These are phyloP conservation scores for Trichoderma atrobrunneum DNA, from an alignment of 2,329 filamentous ascomycete genomes.

Conservation along the genomic window DNA sequence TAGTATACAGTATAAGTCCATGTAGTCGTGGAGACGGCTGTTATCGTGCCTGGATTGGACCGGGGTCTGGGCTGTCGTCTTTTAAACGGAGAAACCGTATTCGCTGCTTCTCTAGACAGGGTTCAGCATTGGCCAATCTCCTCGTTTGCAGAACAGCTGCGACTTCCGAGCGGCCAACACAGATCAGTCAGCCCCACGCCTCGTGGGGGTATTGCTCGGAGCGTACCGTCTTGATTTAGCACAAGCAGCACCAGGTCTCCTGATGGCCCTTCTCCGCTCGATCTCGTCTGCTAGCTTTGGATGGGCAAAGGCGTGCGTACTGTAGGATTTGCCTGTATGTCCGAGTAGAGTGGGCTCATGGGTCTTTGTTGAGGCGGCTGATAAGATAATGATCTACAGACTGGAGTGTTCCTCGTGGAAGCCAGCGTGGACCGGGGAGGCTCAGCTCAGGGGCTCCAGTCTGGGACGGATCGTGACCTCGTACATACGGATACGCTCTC, in stretches of 20 bases:
- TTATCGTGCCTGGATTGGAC: slow-evolving; percentile 11
- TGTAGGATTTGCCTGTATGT: background rate
- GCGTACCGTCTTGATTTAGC: slow-evolving; percentile 4
- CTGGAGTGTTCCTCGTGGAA: slow-evolving; percentile 2
- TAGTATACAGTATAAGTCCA: background rate
- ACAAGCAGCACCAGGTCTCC: background rate
- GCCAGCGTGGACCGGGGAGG: background rate
- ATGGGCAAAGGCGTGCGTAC: background rate
- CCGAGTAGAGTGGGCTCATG: background rate
- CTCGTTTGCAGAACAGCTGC: background rate
- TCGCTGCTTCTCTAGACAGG: slow-evolving; percentile 2
- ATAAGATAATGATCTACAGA: slow-evolving; percentile 18
- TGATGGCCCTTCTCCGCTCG: slow-evolving; percentile 9
- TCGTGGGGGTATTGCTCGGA: slow-evolving; percentile 15
- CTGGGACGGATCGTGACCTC: slow-evolving; percentile 5
- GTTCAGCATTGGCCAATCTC: slow-evolving; percentile 9
- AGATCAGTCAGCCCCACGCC: slow-evolving; percentile 10
- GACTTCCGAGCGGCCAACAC: slow-evolving; percentile 12
- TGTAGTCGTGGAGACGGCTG: background rate
- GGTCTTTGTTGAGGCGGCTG: background rate
- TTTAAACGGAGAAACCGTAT: slow-evolving; percentile 10
- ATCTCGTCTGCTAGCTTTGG: background rate
- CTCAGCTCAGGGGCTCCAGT: slow-evolving; percentile 17
- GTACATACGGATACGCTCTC: background rate
- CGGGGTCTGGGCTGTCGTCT: slow-evolving; percentile 4